phyloP scores from a whole-genome alignment of 2,329 filamentous ascomycete species.

The Phialocephala subalpina region DNA sequence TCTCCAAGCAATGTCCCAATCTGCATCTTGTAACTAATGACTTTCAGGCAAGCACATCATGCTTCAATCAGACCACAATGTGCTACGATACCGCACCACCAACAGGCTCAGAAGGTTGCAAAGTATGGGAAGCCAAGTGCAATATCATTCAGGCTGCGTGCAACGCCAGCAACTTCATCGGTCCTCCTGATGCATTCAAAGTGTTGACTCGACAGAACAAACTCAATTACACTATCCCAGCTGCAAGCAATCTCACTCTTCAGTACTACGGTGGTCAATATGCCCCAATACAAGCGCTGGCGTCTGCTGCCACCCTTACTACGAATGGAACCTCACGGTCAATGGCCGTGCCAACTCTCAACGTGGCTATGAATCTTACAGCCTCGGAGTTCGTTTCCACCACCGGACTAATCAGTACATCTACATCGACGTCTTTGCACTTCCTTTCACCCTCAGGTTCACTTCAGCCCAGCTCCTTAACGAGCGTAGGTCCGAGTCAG shows the following conservation, averaged over 20 bases:
- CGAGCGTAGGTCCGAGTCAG: too few relatives aligned
- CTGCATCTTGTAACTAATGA: neutral
- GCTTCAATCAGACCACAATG: slow-evolving; percentile 64
- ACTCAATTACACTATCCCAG: neutral
- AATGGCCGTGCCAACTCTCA: neutral
- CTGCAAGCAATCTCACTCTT: neutral
- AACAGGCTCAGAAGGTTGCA: slow-evolving; percentile 66
- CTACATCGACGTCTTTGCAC: neutral
- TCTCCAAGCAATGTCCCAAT: neutral
- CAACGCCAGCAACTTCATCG: slow-evolving; percentile 50
- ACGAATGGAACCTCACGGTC: neutral
- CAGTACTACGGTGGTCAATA: neutral
- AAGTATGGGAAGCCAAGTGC: slow-evolving; percentile 70
- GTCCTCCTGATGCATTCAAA: slow-evolving; percentile 55
- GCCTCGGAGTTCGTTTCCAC: neutral
- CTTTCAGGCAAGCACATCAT: slow-evolving; percentile 53
- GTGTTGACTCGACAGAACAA: slow-evolving; percentile 41
- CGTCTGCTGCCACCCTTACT: too few relatives aligned
- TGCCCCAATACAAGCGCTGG: too few relatives aligned
- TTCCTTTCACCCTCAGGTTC: neutral
- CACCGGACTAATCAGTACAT: neutral
- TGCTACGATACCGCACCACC: slow-evolving; percentile 68
- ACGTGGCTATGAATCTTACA: neutral
- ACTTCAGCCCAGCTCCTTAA: too few relatives aligned
- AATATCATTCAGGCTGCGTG: slow-evolving; percentile 54